These are phyloP conservation scores for Kodamaea suecica DNA, from an alignment of 1,139 yeast species.

Conservation along the genomic window DNA sequence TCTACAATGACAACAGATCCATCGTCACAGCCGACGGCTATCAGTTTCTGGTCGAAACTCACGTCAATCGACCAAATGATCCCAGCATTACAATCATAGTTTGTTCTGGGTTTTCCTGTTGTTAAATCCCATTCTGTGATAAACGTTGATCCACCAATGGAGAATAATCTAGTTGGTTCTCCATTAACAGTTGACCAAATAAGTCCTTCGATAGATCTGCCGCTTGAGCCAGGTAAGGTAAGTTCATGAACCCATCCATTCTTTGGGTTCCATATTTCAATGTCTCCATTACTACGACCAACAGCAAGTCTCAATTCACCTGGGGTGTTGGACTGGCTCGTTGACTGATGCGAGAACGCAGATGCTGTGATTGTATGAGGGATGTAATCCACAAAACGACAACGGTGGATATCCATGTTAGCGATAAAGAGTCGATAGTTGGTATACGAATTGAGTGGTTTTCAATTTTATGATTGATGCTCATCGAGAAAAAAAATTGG, in stretches of 20 bases:
- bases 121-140: constrained; percentile 90
- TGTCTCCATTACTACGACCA: constrained; percentile 91
- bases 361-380: constrained; percentile 84
- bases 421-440: constrained; percentile 1
- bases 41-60: constrained; percentile 55
- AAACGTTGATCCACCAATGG: constrained; percentile 90
- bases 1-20: constrained; percentile 85
- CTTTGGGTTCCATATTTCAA: constrained; percentile 94
- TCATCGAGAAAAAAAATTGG: constrained; percentile 2
- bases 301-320: constrained; percentile 76
- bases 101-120: constrained; percentile 68
- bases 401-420: constrained; percentile 74
- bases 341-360: constrained; percentile 71
- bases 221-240: constrained; percentile 75
- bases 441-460: background rate
- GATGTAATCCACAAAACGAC: constrained; percentile 86
- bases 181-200: constrained; percentile 60
- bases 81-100: constrained; percentile 91
- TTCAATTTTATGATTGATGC: constrained; percentile 1
- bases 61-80: constrained; percentile 87
- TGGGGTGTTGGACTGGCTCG: constrained; percentile 49
- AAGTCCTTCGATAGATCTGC: constrained; percentile 84
- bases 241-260: constrained; percentile 54
- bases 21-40: constrained; percentile 95
- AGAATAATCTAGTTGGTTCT: constrained; percentile 64